These are phyloP conservation scores for Coffea eugenioides DNA, from an alignment of 257 asterid genomes.

Conservation along the genomic window DNA sequence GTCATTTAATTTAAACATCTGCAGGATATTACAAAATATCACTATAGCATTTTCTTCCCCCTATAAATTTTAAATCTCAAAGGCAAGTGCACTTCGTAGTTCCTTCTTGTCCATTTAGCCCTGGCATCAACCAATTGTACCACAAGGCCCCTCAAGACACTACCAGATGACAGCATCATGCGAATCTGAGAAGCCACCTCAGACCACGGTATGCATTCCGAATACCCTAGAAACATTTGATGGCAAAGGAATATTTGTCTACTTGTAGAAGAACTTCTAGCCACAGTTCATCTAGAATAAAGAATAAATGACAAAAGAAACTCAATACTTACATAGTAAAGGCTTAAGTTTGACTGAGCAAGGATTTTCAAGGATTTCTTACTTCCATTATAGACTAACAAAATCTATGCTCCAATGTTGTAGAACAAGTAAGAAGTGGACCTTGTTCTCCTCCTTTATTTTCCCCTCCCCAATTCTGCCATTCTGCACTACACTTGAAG, in stretches of 20 bases:
- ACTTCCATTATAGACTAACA: not conserved
- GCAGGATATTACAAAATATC: not conserved
- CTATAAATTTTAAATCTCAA: not conserved
- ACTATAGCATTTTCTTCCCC: not conserved
- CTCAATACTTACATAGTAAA: not conserved
- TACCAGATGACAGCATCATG: not conserved
- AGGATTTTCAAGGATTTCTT: not conserved
- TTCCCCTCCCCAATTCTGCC: not conserved
- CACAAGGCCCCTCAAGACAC: not conserved
- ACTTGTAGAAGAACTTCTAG: not conserved
- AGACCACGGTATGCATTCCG: not conserved
- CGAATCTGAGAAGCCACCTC: not conserved
- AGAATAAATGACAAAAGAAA: not conserved
- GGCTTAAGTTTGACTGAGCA: not conserved
- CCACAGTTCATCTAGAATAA: not conserved
- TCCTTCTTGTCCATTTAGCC: not conserved
- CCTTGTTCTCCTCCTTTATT: not conserved
- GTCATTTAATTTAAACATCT: not conserved
- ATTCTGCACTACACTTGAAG: not conserved
- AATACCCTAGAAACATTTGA: not conserved
- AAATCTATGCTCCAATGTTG: not conserved
- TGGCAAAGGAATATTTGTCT: not conserved
- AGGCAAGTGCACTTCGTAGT: not conserved
- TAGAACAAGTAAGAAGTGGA: not conserved
- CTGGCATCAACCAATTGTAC: not conserved